These are phyloP conservation scores for Aspergillus quadrilineatus DNA, from an alignment of 2,329 filamentous ascomycete genomes.

Conservation along the genomic window DNA sequence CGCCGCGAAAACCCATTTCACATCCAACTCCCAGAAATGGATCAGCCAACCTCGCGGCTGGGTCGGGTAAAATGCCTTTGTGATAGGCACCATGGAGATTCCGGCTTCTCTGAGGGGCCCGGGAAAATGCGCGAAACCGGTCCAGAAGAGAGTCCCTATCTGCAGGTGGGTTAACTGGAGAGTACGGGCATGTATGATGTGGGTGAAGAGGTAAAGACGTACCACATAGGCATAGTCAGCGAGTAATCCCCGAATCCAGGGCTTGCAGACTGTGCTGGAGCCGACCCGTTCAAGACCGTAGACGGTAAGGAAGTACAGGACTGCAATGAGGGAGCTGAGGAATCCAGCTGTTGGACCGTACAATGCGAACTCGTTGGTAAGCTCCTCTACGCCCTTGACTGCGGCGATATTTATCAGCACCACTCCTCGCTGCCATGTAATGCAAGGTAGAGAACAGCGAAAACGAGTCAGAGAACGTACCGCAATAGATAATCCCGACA, in stretches of 20 bases:
- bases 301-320: constrained; percentile 54
- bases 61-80: constrained; percentile 73
- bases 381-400: constrained; percentile 59
- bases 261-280: constrained; percentile 55
- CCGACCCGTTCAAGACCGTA: constrained; percentile 46
- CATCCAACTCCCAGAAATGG: constrained; percentile 71
- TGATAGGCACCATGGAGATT: constrained; percentile 70
- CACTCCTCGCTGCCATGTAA: no score
- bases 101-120: constrained; percentile 67
- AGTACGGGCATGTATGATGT: not conserved
- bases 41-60: constrained; percentile 70
- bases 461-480: constrained; percentile 28
- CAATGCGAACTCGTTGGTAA: constrained; percentile 51
- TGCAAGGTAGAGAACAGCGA: not conserved
- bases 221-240: constrained; percentile 55
- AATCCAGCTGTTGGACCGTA: constrained; percentile 47
- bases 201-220: constrained; percentile 14
- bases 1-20: constrained; percentile 72
- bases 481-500: constrained; percentile 57
- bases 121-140: constrained; percentile 75
- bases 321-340: constrained; percentile 51
- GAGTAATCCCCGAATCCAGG: constrained; percentile 47
- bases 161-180: constrained; percentile 13
- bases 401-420: not conserved
- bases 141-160: constrained; percentile 70